Evolutionary conservation across 805 yeast species (phyloP), one percentile per base, ranked within the genome.

Genomic region (Ogataea nakhonphanomensis): DNA sequence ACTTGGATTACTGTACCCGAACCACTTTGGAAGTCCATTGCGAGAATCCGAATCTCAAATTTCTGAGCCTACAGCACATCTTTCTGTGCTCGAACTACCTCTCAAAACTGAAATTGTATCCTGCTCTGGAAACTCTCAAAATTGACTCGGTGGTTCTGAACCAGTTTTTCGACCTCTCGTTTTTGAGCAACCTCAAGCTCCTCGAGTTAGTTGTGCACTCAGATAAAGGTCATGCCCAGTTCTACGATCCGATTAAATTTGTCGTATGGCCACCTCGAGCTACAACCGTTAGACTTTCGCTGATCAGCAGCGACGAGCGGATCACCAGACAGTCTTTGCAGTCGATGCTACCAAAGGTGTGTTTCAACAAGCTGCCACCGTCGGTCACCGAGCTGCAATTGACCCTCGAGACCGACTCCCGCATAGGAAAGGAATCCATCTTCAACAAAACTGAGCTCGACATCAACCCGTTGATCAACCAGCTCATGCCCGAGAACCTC

Each of bases 241-340:
- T 28, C 22, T 21, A 34, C 15, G 21, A 31, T 5, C 33, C 33
- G 4, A 20, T 30, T 4, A 21, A 13, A 5, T 13, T 8, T 8
- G 27, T 46, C 14, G 14, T 23, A 7, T 46, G 50, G 50, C 47
- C 50, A 1, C 42, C 41, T 12, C 24, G 30, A 9, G 25, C 43
- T 28, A 20, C 25, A 13, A 14, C 3, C 2, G 27, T 43, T 26
- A 28, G 20, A 2, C 25, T 46, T 20, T 17, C 17, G 4, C 14
- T 46, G 21, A 12, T 40, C 15, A 37, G 45, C 25, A 37, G 41
- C 26, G 47, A 46, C 33, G 50, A 46, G 26, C 30, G 45, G 13
- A 30, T 27, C 12, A 32, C 23, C 15, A 28, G 25, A 7, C 39
- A 39, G 26, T 39, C 46, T 3, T 26, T 46, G 29, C 38, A 38